Base-by-base conservation (phyloP, 768 basidiomycete species). In the Sarcodon sp. region DNA sequence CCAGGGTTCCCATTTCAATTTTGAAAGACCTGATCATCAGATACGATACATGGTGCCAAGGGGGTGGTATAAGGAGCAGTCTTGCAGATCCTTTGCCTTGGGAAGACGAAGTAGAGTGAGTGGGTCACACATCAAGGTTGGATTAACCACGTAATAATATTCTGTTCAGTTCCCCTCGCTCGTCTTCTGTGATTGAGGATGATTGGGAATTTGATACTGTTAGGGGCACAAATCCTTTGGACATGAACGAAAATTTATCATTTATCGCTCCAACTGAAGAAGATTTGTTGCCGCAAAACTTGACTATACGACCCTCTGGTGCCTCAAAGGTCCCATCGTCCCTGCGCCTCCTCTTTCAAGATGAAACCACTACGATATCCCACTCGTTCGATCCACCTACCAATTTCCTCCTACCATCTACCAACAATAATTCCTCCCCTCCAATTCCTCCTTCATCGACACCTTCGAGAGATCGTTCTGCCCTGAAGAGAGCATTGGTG, bases 201-300 rank as follows among this genome's bases (percentile, higher is more conserved):
- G 63, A 69, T 47, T 87, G 86, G 87, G 81, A 86, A 57, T 89
- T 87, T 55, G 86, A 87, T 48, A 84, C 84, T 0, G 64, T 86
- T 33, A 70, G 77, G 43, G 72, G 70, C 18, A 62, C 12, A 60
- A 70, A 7, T 58, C 51, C 9, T 35, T 54, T 3, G 53, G 49
- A 5, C 18, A 41, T 2, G 35, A 45, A 6, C 36, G 39, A 6
- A 41, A 31, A 7, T 56, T 51, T 9, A 37, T 46, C n/a, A 51
- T 54, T 53, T 6, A 46, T 53, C 10, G 36, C 31, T 2, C 31
- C 49, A 3, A 15, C 52, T 13, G 51, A 57, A 37, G 53, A 59
- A 31, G 64, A 64, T 21, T 56, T 54, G 35, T 47, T 57, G 11
- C 49, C 55, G 1, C 55, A 58, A 9, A 66, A 68, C 47, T 54